phyloP scores from a whole-genome alignment of 371 early-diverging fungal species.

The Rhizopus delemar region DNA sequence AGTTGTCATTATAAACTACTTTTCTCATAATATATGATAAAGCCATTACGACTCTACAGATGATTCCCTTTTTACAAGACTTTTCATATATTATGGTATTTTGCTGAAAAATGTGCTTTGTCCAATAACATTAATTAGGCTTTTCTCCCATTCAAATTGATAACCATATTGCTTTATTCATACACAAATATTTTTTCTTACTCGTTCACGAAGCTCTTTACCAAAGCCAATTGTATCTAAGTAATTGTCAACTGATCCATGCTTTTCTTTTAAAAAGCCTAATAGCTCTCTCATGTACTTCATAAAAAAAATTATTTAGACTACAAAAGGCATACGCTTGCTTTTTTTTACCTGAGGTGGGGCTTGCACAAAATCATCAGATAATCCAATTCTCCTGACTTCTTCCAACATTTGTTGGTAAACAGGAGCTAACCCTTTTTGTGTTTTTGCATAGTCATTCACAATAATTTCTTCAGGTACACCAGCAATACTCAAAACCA shows the following conservation, averaged over 20 bases:
- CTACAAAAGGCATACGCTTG: not conserved
- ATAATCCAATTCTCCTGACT: constrained; percentile 53
- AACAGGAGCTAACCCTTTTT: constrained; percentile 49
- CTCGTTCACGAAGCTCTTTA: constrained; percentile 27
- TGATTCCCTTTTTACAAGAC: too few relatives aligned
- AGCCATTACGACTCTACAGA: too few relatives aligned
- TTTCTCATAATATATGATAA: too few relatives aligned
- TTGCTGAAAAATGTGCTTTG: too few relatives aligned
- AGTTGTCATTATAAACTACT: too few relatives aligned
- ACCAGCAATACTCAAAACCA: constrained; percentile 61
- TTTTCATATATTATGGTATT: too few relatives aligned
- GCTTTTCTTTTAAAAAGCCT: constrained; percentile 20
- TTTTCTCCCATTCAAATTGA: too few relatives aligned
- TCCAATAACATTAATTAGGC: too few relatives aligned
- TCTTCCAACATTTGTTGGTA: constrained; percentile 51
- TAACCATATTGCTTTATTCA: too few relatives aligned
- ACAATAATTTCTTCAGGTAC: constrained; percentile 64
- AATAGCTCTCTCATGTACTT: constrained; percentile 36
- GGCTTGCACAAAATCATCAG: constrained; percentile 59
- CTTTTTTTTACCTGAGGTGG: constrained; percentile 46
- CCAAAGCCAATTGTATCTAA: constrained; percentile 30
- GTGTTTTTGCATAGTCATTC: constrained; percentile 65
- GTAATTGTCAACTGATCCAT: constrained; percentile 31
- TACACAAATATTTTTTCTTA: constrained; percentile 31
- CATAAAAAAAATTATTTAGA: not conserved